phyloP scores from a whole-genome alignment of 495 filamentous ascomycete genomes.

The Penicillium roqueforti region DNA sequence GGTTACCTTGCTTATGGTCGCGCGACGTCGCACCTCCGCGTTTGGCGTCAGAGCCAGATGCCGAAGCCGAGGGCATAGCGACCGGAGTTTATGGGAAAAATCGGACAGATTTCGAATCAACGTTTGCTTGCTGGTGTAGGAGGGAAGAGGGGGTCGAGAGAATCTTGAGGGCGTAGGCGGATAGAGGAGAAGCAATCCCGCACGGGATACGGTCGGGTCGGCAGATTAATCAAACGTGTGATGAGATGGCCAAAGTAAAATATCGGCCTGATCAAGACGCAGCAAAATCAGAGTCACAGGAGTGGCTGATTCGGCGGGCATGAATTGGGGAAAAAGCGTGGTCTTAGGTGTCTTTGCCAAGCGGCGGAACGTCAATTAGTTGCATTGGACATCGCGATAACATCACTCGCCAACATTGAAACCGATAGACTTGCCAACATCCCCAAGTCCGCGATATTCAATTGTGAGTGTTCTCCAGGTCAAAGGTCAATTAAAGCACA shows the following conservation, averaged over 20 bases:
- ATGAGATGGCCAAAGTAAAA: slow-evolving; percentile 4
- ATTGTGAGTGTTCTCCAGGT: neutral
- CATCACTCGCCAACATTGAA: slow-evolving; percentile 2
- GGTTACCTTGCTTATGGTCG: slow-evolving; percentile 90
- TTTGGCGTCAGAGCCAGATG: slow-evolving; percentile 67
- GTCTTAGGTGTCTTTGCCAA: slow-evolving; percentile 33
- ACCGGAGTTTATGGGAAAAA: neutral
- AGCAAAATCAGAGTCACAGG: slow-evolving; percentile 9
- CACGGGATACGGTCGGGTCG: slow-evolving; percentile 2
- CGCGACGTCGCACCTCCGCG: slow-evolving; percentile 63
- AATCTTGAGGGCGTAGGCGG: slow-evolving; percentile 6
- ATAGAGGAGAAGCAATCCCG: slow-evolving; percentile 20
- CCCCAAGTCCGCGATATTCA: neutral
- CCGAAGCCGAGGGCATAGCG: slow-evolving; percentile 71
- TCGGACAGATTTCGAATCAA: neutral
- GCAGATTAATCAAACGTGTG: slow-evolving; percentile 5
- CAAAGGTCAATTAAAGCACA: neutral
- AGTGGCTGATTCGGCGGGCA: slow-evolving; percentile 13
- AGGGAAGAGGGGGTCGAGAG: slow-evolving; percentile 4
- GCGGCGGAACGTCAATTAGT: slow-evolving; percentile 17
- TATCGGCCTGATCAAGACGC: slow-evolving; percentile 4
- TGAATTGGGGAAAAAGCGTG: slow-evolving; percentile 19
- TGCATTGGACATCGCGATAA: slow-evolving; percentile 15
- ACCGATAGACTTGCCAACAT: neutral
- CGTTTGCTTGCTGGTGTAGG: slow-evolving; percentile 1